Evolutionary conservation across 192 early-diverging fungal species (phyloP), one percentile per base, ranked within the genome.

Genomic region (Umbelopsis ramanniana): DNA sequence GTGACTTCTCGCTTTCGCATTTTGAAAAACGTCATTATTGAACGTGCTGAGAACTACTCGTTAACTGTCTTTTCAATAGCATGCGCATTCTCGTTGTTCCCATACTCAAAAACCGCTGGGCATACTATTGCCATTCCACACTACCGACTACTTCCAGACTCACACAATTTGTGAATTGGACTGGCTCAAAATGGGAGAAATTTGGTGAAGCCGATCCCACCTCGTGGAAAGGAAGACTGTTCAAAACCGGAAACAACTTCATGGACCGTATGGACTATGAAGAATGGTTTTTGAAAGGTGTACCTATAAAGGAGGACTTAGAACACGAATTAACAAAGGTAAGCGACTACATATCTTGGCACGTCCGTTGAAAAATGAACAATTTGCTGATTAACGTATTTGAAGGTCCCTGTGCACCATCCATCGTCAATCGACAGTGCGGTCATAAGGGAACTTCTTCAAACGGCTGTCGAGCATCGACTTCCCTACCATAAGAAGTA

Each of bases 211-310:
- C 84, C 0, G 38, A 78, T 23, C 67, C 75, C 9, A 74, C 74
- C 2, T 74, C 79, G 48, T 87, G 90, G 90, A 88, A 89, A 43
- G 77, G 79, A 33, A 84, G 83, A 22, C 80, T 92, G 12, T 88
- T 89, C 69, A 23, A 76, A 15, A 79, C 78, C 23, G 92, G 92
- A 37, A 84, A 84, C 26, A 69, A 79, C 19, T 81, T 94, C 55
- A 86, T 94, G 82, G 90, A 93, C 74, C 85, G 81, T 67, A 85
- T 91, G 43, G 89, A 92, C 72, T 87, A 92, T 70, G 82, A 84
- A 38, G 92, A 94, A 79, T 89, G 85, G 53, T 94, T 94, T 77
- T 74, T 94, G 26, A 94, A 94, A 69, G 84, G 83, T 37, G 76
- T 94, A 6, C 91, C 91, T 26, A 79, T 76, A 15, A 89, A 87